phyloP scores from a whole-genome alignment of 495 filamentous ascomycete genomes.

The Chaetomidium leptoderma region DNA sequence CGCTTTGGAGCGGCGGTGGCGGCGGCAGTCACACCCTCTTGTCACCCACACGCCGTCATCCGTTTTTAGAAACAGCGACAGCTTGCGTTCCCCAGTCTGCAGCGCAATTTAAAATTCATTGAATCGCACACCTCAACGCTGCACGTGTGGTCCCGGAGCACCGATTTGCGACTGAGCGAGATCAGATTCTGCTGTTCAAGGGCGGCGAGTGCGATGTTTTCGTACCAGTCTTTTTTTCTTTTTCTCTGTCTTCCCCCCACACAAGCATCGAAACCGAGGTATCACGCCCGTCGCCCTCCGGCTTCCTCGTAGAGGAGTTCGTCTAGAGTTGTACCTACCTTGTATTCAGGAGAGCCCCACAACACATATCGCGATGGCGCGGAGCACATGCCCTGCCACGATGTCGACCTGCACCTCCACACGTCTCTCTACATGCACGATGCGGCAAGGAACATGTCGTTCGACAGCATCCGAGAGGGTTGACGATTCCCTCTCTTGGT shows the following conservation, averaged over 20 bases:
- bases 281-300: too few relatives aligned
- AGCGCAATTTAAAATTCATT: conserved; percentile 32
- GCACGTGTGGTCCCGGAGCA: conserved; percentile 29
- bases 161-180: conserved; percentile 25
- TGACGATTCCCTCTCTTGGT: conserved; percentile 2
- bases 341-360: too few relatives aligned
- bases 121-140: conserved; percentile 24
- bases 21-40: not conserved
- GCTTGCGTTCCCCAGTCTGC: conserved; percentile 23
- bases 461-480: conserved; percentile 9
- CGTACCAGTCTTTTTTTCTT: too few relatives aligned
- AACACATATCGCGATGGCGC: conserved; percentile 14
- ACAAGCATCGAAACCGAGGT: too few relatives aligned
- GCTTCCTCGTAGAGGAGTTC: too few relatives aligned
- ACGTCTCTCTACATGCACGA: conserved; percentile 19
- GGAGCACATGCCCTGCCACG: conserved; percentile 18
- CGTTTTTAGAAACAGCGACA: conserved; percentile 19
- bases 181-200: conserved; percentile 23
- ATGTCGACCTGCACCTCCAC: conserved; percentile 15
- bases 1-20: not conserved
- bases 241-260: too few relatives aligned
- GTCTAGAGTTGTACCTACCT: too few relatives aligned
- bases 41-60: not conserved
- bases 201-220: not conserved
- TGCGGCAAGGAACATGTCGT: conserved; percentile 17